phyloP scores from a whole-genome alignment of 2,329 filamentous ascomycete genomes.

The Coniochaeta sp. region DNA sequence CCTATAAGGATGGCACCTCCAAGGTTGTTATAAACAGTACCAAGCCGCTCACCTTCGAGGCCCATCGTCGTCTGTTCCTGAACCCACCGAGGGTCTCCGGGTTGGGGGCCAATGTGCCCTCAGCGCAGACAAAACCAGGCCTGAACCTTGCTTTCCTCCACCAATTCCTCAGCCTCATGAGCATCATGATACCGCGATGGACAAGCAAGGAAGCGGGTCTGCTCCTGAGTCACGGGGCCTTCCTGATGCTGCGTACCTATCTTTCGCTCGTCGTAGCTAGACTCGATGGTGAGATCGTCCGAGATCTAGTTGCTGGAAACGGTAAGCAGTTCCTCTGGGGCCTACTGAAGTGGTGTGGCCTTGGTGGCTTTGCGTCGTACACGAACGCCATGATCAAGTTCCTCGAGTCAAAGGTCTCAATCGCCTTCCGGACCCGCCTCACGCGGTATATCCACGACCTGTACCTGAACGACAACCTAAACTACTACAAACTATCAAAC shows the following conservation, averaged over 20 bases:
- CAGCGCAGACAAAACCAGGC: conserved; percentile 85
- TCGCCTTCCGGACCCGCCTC: conserved; percentile 89
- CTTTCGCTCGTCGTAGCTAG: conserved; percentile 88
- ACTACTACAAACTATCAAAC: conserved; percentile 93
- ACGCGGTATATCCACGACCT: conserved; percentile 96
- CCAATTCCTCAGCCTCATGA: conserved; percentile 91
- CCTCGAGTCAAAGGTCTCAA: conserved; percentile 94
- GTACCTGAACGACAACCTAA: conserved; percentile 89
- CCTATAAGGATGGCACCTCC: conserved; percentile 78
- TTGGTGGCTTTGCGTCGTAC: conserved; percentile 89
- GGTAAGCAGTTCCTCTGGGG: conserved; percentile 83
- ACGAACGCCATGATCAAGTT: conserved; percentile 99
- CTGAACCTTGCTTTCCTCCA: conserved; percentile 93
- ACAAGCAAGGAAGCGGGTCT: conserved; percentile 92
- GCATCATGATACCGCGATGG: conserved; percentile 96
- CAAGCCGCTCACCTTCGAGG: conserved; percentile 91
- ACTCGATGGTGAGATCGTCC: conserved; percentile 90
- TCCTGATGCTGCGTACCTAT: conserved; percentile 87
- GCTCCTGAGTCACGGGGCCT: conserved; percentile 79
- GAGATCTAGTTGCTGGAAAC: conserved; percentile 92
- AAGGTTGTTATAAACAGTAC: conserved; percentile 89
- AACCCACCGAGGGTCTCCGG: conserved; percentile 82
- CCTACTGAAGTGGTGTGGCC: conserved; percentile 88
- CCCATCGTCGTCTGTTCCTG: conserved; percentile 85
- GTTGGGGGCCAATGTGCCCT: conserved; percentile 64